Evolutionary conservation across 2,329 filamentous ascomycete species (phyloP), one percentile per base, ranked within the genome.

Genomic region (Calonectria pteridis): DNA sequence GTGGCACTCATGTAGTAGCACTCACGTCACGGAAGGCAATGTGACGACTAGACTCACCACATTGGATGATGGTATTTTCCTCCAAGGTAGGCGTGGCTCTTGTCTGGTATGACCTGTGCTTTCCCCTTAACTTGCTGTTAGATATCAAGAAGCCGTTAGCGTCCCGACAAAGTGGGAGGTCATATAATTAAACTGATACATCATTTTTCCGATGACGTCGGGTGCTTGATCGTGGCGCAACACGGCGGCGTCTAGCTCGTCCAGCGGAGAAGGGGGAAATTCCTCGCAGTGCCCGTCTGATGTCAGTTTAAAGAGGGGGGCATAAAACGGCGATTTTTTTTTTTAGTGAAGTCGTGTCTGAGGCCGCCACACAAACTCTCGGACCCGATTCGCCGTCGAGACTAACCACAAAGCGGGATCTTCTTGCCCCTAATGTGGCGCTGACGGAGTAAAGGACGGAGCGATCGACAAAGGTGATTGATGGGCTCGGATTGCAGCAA

Each of bases 101-200:
- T 37, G 23, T 37, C n/a, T 28, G n/a, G 33, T n/a, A 26, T 18
- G 33, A 59, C 2, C 13, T 6, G 33, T 7, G 16, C n/a, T 35
- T 31, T 20, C 53, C 7, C 26, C 26, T 62, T 40, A 7, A 28
- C 37, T 4, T 23, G 6, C 31, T 20, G 23, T 26, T 20, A 28
- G 35, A 18, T 37, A 37, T 40, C 26, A 40, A 40, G 4, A 16
- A 62, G 18, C 18, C 13, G 7, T 16, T 29, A 28, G 35, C 9
- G 55, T 16, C 13, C 13, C 7, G 14, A 62, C 35, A 37, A 40
- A 23, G 33, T 11, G 55, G 18, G 33, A 26, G 55, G 35, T 6
- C 4, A 5, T 40, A 62, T 40, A 62, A 62, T 37, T 62, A 62
- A 62, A 28, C 55, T 62, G 55, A 62, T 40, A 62, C 55, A 62